Evolutionary conservation across 2,329 filamentous ascomycete genomes (phyloP).

Genomic region (Microcyclospora pomicola): DNA sequence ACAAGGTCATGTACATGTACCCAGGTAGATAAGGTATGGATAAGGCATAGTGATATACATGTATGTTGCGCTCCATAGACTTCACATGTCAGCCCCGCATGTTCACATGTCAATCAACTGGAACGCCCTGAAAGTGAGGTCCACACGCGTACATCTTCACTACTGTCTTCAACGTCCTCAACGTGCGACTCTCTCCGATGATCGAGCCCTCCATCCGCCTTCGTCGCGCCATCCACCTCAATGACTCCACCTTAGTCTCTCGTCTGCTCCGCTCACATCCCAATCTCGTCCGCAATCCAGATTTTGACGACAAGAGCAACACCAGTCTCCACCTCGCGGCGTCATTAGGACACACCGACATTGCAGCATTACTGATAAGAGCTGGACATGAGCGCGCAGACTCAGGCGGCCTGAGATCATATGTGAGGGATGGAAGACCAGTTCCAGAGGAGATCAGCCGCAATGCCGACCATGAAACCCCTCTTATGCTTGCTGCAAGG

Average conservation of each 20-base stretch:
- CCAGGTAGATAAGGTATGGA: too few species aligned
- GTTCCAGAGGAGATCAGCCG: slow-evolving; percentile 47
- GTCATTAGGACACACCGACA: slow-evolving; percentile 53
- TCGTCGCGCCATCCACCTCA: slow-evolving; percentile 65
- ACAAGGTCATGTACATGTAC: too few species aligned
- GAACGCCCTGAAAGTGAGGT: too few species aligned
- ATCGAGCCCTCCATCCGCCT: slow-evolving; percentile 66
- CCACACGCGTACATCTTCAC: neutral
- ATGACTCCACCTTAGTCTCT: slow-evolving; percentile 57
- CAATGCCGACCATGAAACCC: slow-evolving; percentile 68
- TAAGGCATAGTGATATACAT: too few species aligned
- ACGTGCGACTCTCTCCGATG: slow-evolving; percentile 31
- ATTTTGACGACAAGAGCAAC: slow-evolving; percentile 62
- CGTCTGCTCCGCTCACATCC: slow-evolving; percentile 67
- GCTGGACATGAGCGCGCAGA: slow-evolving; percentile 53
- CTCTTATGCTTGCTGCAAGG: slow-evolving; percentile 62
- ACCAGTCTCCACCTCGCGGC: slow-evolving; percentile 74
- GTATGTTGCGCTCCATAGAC: too few species aligned
- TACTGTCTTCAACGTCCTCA: neutral
- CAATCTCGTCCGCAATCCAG: slow-evolving; percentile 61
- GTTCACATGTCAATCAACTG: too few species aligned
- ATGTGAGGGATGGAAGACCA: too few species aligned
- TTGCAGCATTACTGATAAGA: slow-evolving; percentile 55
- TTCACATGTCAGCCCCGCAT: too few species aligned
- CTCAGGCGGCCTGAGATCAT: too few species aligned